phyloP scores from a whole-genome alignment of 2,329 filamentous ascomycete species.

The Herpomyces periplanetae region DNA sequence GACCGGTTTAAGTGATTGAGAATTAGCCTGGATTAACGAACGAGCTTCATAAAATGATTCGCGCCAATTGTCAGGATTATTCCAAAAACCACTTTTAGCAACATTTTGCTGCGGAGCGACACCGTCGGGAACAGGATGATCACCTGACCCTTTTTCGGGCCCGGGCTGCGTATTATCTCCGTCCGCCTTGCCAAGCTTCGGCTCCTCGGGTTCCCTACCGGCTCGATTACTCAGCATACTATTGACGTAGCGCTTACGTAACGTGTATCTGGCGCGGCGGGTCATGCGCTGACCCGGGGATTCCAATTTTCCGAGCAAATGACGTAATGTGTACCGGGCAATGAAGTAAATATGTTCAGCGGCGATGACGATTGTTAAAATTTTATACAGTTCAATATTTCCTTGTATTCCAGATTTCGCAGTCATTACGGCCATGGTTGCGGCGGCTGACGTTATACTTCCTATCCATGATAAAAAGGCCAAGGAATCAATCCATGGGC shows the following conservation, averaged over 20 bases:
- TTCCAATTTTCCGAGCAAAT: conserved; percentile 37
- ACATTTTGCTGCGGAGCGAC: too few relatives aligned
- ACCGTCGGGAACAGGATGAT: too few relatives aligned
- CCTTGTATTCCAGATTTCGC: conserved; percentile 22
- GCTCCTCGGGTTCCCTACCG: too few relatives aligned
- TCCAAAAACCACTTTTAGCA: too few relatives aligned
- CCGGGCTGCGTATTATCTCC: too few relatives aligned
- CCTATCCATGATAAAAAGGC: conserved; percentile 80
- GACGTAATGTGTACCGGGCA: conserved; percentile 27
- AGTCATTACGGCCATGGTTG: conserved; percentile 22
- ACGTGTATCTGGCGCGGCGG: conserved; percentile 33
- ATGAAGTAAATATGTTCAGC: conserved; percentile 66
- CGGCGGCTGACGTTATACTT: conserved; percentile 43
- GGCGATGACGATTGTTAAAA: conserved; percentile 43
- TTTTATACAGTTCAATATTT: conserved; percentile 33
- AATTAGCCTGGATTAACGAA: too few relatives aligned
- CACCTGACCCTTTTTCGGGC: too few relatives aligned
- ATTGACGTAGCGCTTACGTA: conserved; percentile 39
- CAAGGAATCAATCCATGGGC: conserved; percentile 53
- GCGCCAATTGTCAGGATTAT: too few relatives aligned
- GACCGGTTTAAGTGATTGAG: too few relatives aligned
- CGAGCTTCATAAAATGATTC: too few relatives aligned
- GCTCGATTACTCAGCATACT: conserved; percentile 18
- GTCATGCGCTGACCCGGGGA: conserved; percentile 57
- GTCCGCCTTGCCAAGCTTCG: too few relatives aligned